Conservation (phyloP, 495 filamentous ascomycete species). For the Podospora pseudocomata region DNA sequence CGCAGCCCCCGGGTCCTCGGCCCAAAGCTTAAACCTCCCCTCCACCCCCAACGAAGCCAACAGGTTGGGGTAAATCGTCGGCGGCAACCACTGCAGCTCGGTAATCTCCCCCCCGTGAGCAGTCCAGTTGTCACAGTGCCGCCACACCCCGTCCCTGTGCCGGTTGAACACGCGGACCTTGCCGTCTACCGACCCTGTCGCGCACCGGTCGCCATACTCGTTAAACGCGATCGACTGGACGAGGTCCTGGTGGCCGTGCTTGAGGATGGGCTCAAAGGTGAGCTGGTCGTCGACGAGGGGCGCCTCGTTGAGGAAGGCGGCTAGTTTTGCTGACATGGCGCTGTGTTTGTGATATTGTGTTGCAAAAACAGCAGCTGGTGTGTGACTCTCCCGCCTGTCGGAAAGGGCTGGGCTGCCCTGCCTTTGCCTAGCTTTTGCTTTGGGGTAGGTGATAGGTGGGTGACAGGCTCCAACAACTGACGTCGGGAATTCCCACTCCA, state of each 20-base stretch:
- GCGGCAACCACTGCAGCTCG: slow-evolving; percentile 73
- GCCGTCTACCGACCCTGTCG: slow-evolving; percentile 88
- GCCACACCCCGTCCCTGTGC: slow-evolving; percentile 72
- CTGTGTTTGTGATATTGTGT: not conserved
- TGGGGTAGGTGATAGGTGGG: not conserved
- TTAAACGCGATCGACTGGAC: slow-evolving; percentile 68
- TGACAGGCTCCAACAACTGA: not conserved
- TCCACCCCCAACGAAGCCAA: slow-evolving; percentile 73
- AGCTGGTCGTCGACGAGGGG: slow-evolving; percentile 73
- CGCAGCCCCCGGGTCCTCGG: slow-evolving; percentile 73
- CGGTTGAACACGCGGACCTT: slow-evolving; percentile 87
- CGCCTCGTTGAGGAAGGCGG: slow-evolving; percentile 61
- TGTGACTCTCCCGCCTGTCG: not conserved
- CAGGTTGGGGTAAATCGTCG: slow-evolving; percentile 55
- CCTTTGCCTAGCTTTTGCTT: no score
- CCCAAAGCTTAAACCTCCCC: slow-evolving; percentile 83
- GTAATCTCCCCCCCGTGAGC: slow-evolving; percentile 87
- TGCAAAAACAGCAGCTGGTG: not conserved
- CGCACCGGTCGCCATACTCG: slow-evolving; percentile 83
- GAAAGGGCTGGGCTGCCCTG: not conserved
- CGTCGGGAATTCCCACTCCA: not conserved
- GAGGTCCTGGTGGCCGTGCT: slow-evolving; percentile 64
- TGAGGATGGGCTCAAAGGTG: slow-evolving; percentile 46
- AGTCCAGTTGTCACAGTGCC: slow-evolving; percentile 78
- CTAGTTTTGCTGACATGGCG: slow-evolving; percentile 22